Evolutionary conservation across 352 stramenopile genomes (phyloP), one percentile per base, ranked within the genome.

Genomic region (Elongisporangium undulatum): DNA sequence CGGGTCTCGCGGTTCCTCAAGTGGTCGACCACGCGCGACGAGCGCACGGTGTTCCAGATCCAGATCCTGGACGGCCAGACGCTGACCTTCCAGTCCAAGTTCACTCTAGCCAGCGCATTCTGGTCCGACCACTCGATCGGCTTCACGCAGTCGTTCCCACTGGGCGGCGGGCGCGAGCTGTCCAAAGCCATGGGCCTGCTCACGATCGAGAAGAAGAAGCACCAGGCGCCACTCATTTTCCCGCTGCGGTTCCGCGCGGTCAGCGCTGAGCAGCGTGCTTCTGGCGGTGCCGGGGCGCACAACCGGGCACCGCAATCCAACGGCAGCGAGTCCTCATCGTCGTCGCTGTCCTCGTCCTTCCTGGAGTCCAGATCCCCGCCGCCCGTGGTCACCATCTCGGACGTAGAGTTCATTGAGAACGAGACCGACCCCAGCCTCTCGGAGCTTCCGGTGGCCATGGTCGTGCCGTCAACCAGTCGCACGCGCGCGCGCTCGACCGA

Each of bases 141-240:
- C 19, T 87, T 89, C 60, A 84, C 72, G 8, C 79, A 86, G 65
- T 76, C 64, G 8, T 66, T 83, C 53, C 79, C 79, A 16, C 51
- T 89, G 0, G 79, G 79, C 10, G 76, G 74, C 0, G 68, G 71
- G 19, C 68, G 77, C 15, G 74, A 77, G 41, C 53, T 89, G 0
- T 68, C 65, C 17, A 85, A 84, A 48, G 76, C 79, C 2, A 81
- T 87, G 56, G 79, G 79, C 3, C 83, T 82, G 34, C 45, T 89
- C 8, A 89, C 79, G 15, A 58, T 89, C n/a, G 79, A 89, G 59
- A 87, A 87, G 61, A 75, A 69, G 55, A 89, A 89, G 59, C 75
- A 84, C 49, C 75, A 86, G 50, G 56, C 62, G 49, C 63, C 79
- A n/a, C 57, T 89, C 53, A 58, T 89, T 16, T 89, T 89, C 45